Evolutionary conservation across 257 asterid species (phyloP).

Genomic region (Solanum clarkiae): DNA sequence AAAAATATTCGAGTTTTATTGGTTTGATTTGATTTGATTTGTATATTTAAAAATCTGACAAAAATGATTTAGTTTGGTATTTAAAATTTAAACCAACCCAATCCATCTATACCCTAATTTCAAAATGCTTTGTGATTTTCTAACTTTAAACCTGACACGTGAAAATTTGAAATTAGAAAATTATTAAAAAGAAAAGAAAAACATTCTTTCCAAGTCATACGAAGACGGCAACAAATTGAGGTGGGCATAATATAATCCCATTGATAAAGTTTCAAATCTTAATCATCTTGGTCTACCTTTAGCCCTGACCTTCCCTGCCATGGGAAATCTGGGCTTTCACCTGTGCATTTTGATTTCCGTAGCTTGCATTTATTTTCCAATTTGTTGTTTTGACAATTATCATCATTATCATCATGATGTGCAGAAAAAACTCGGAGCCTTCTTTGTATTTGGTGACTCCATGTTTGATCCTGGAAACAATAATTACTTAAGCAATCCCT

Average conservation of each 20-base stretch:
- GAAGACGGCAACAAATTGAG: too few species aligned
- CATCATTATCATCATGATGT: not conserved
- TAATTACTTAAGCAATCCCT: not conserved
- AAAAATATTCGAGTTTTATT: too few species aligned
- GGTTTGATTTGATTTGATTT: too few species aligned
- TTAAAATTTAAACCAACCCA: too few species aligned
- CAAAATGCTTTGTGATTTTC: too few species aligned
- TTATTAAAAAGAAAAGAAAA: not conserved
- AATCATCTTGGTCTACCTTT: not conserved
- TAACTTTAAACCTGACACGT: too few species aligned
- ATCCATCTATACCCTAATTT: too few species aligned
- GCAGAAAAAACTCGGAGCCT: not conserved
- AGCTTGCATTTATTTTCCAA: not conserved
- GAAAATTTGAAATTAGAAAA: too few species aligned
- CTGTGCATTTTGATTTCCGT: not conserved
- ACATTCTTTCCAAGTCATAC: too few species aligned
- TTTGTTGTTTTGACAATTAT: not conserved
- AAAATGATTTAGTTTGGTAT: too few species aligned
- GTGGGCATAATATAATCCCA: too few species aligned
- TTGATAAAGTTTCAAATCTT: not conserved
- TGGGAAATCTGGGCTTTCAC: not conserved
- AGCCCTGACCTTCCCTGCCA: not conserved
- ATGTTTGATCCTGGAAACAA: not conserved
- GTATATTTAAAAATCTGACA: too few species aligned
- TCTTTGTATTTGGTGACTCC: not conserved